Evolutionary conservation across 805 yeast genomes (phyloP).

Genomic region (Candida xyloterini): DNA sequence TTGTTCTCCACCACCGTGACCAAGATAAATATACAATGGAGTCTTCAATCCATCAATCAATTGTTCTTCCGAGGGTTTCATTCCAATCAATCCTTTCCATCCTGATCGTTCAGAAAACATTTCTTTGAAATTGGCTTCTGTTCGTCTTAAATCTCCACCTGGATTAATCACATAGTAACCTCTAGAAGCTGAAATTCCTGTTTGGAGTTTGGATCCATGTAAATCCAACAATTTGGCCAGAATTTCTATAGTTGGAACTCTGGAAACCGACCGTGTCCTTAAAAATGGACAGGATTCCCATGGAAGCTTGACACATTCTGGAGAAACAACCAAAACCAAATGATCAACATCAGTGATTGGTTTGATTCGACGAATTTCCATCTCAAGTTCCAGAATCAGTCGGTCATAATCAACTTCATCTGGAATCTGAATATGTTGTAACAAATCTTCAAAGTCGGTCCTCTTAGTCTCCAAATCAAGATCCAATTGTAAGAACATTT

Average conservation of each 20-base stretch:
- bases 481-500: constrained; percentile 50
- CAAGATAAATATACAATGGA: constrained; percentile 70
- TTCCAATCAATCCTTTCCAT: constrained; percentile 56
- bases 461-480: constrained; percentile 29
- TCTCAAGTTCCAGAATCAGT: constrained; percentile 51
- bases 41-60: constrained; percentile 44
- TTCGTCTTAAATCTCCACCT: constrained; percentile 65
- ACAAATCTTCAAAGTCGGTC: constrained; percentile 53
- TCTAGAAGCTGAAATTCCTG: constrained; percentile 23
- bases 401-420: constrained; percentile 63
- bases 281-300: constrained; percentile 82
- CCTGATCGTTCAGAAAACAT: constrained; percentile 37
- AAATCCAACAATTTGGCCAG: constrained; percentile 38
- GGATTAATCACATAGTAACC: constrained; percentile 78
- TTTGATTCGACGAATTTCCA: constrained; percentile 38
- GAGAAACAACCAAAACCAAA: constrained; percentile 66
- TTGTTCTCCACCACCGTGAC: constrained; percentile 97
- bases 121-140: constrained; percentile 55
- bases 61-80: constrained; percentile 54
- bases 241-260: constrained; percentile 66
- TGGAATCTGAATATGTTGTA: constrained; percentile 61
- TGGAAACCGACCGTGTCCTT: constrained; percentile 53
- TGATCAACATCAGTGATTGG: constrained; percentile 36
- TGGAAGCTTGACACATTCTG: constrained; percentile 67
- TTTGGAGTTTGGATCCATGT: constrained; percentile 14